These are phyloP conservation scores for Phytophthora syringae DNA, from an alignment of 352 stramenopile species.

Conservation along the genomic window DNA sequence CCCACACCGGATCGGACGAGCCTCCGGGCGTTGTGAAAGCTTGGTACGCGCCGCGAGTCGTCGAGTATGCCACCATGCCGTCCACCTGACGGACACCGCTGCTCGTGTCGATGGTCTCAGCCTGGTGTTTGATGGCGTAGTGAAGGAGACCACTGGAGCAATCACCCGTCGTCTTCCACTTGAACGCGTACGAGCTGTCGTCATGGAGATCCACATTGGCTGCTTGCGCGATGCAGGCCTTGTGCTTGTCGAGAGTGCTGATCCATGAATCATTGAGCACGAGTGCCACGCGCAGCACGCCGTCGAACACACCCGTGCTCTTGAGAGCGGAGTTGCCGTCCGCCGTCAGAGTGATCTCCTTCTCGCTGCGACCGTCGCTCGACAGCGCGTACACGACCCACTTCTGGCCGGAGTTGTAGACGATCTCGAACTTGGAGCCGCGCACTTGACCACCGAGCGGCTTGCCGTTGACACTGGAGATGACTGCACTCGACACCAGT, in stretches of 20 bases:
- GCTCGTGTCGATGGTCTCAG: slow-evolving; percentile 47
- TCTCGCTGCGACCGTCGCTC: no score
- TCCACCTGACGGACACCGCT: slow-evolving; percentile 35
- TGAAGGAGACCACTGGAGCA: slow-evolving; percentile 63
- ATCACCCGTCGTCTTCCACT: slow-evolving; percentile 63
- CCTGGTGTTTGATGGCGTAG: slow-evolving; percentile 63
- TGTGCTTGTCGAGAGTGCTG: slow-evolving; percentile 51
- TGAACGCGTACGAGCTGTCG: slow-evolving; percentile 57
- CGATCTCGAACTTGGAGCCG: no score
- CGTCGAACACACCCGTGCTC: no score
- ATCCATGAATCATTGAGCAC: slow-evolving; percentile 47
- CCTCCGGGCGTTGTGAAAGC: slow-evolving; percentile 40
- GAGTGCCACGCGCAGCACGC: no score
- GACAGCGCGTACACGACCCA: no score
- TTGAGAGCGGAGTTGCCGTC: no score
- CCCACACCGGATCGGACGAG: slow-evolving; percentile 39
- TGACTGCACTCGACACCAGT: slow-evolving; percentile 45
- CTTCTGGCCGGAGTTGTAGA: no score
- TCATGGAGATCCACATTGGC: slow-evolving; percentile 46
- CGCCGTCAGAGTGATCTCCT: no score
- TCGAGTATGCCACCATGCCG: slow-evolving; percentile 53
- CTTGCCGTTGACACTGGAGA: no score
- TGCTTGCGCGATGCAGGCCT: slow-evolving; percentile 57
- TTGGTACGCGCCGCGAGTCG: slow-evolving; percentile 57
- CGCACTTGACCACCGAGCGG: no score